Conservation (phyloP, 1,284 basidiomycete species). For the Malassezia cuniculi region DNA sequence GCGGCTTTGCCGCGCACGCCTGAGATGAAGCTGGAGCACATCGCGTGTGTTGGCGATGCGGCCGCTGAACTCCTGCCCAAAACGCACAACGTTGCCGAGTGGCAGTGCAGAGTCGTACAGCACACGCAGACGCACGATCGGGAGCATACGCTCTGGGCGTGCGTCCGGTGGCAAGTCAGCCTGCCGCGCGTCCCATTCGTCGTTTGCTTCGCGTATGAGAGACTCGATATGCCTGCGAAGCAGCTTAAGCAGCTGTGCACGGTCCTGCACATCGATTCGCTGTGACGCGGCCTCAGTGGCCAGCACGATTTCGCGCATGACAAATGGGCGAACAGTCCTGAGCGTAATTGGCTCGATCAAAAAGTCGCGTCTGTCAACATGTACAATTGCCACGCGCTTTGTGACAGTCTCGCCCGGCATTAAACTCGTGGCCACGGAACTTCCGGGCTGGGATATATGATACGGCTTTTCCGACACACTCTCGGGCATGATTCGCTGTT, state of each 20-base stretch:
- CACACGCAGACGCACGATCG: conserved; percentile 66
- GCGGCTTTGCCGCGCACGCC: conserved; percentile 2
- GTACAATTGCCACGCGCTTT: conserved; percentile 30
- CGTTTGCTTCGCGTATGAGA: conserved; percentile 63
- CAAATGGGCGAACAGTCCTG: conserved; percentile 83
- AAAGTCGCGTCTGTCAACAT: conserved; percentile 66
- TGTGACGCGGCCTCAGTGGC: conserved; percentile 50
- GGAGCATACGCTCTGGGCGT: conserved; percentile 48
- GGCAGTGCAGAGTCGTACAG: conserved; percentile 31
- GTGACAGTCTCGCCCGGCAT: conserved; percentile 28
- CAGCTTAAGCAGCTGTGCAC: conserved; percentile 25
- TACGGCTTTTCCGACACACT: conserved; percentile 80
- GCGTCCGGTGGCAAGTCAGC: conserved; percentile 46
- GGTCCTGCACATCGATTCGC: conserved; percentile 17
- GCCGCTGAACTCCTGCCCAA: conserved; percentile 87
- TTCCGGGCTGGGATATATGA: conserved; percentile 85
- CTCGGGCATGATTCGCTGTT: conserved; percentile 82
- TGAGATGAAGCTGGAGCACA: conserved; percentile 55
- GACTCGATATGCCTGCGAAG: conserved; percentile 22
- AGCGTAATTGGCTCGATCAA: conserved; percentile 70
- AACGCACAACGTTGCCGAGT: conserved; percentile 69
- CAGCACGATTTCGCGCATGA: conserved; percentile 71
- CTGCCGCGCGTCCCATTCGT: conserved; percentile 63
- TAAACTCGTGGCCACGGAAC: conserved; percentile 76
- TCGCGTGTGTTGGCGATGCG: conserved; percentile 87